Conservation (phyloP, 164 flowering plant species). For the Magnolia sinica region DNA sequence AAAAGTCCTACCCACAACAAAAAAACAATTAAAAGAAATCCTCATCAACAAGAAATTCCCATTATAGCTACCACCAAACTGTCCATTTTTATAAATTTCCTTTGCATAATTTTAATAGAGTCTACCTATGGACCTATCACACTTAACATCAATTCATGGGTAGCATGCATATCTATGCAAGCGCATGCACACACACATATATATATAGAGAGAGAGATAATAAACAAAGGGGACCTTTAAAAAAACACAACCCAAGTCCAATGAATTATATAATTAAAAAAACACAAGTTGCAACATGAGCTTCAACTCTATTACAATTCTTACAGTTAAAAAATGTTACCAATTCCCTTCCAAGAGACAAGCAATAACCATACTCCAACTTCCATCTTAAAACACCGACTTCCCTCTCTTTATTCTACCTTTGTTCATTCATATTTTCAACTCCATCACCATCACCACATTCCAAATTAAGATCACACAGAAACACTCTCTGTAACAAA, state of each 20-base stretch:
- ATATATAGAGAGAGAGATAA: not conserved
- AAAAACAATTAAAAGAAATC: no score
- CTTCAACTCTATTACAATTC: not conserved
- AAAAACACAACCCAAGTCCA: not conserved
- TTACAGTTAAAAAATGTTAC: not conserved
- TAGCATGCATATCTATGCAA: no score
- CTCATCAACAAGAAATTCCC: no score
- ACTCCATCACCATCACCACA: not conserved
- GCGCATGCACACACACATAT: no score
- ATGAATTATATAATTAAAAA: not conserved
- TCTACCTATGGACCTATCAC: no score
- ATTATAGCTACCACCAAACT: no score
- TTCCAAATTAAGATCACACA: constrained; percentile 1
- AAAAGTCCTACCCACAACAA: no score
- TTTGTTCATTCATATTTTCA: not conserved
- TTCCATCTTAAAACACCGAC: no score
- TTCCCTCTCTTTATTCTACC: not conserved
- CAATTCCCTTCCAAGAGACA: not conserved
- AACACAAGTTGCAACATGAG: not conserved
- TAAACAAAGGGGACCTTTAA: not conserved
- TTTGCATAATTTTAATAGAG: no score
- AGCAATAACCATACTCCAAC: not conserved
- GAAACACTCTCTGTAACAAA: not conserved
- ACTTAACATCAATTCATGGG: no score
- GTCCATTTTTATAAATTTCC: no score